A percentile compares a stretch with the other conserved stretches of the same genome.
phyloP scores from a whole-genome alignment of 2,329 filamentous ascomycete species.

The Pseudofabraea citricarpa region DNA sequence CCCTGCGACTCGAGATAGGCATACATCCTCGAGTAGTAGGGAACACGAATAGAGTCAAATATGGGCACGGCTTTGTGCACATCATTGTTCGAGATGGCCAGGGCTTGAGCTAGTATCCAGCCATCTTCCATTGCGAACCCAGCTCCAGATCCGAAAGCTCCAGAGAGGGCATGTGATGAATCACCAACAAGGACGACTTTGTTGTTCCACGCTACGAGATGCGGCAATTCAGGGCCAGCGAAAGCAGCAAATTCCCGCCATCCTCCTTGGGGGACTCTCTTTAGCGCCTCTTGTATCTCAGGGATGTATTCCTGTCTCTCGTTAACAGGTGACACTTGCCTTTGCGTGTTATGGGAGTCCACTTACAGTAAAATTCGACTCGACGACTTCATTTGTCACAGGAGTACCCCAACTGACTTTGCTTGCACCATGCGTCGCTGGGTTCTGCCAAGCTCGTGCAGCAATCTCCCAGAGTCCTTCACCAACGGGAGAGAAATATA shows the following conservation, averaged over 20 bases:
- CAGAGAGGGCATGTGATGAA: slow-evolving; percentile 48
- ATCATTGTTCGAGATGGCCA: slow-evolving; percentile 20
- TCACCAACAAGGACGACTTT: slow-evolving; percentile 50
- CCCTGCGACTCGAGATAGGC: slow-evolving; percentile 25
- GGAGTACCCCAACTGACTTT: slow-evolving; percentile 33
- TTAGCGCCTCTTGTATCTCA: slow-evolving; percentile 33
- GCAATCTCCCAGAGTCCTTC: slow-evolving; percentile 36
- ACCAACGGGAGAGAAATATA: slow-evolving; percentile 28
- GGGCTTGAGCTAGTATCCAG: slow-evolving; percentile 36
- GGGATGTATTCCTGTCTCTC: slow-evolving; percentile 34
- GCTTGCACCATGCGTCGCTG: slow-evolving; percentile 23
- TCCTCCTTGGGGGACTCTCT: slow-evolving; percentile 29
- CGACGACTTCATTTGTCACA: slow-evolving; percentile 30
- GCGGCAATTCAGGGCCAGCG: slow-evolving; percentile 37
- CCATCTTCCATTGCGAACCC: slow-evolving; percentile 41
- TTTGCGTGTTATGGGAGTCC: background rate
- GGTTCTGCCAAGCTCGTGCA: slow-evolving; percentile 29
- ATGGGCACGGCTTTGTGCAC: slow-evolving; percentile 27
- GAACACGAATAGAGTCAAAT: slow-evolving; percentile 34
- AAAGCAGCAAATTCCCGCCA: slow-evolving; percentile 46
- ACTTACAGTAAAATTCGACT: slow-evolving; percentile 31
- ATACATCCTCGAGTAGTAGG: slow-evolving; percentile 37
- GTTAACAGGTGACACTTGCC: too few relatives aligned
- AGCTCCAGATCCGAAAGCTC: slow-evolving; percentile 39
- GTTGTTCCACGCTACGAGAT: slow-evolving; percentile 36